Conservation (phyloP, 2,329 filamentous ascomycete genomes). For the Talaromyces verruculosus region DNA sequence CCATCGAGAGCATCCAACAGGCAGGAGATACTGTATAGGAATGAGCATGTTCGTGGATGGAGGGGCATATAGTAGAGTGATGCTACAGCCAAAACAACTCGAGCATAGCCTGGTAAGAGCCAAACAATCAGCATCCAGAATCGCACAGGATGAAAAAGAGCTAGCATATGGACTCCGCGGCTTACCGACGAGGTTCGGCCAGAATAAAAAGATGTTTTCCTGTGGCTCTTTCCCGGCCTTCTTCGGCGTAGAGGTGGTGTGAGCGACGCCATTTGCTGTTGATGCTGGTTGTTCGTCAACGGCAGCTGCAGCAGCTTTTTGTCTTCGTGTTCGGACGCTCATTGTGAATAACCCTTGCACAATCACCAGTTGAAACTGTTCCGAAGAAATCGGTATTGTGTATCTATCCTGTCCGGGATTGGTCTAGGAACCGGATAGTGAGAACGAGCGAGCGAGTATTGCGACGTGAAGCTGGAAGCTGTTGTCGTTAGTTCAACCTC, state of each 20-base stretch:
- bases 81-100: conserved; percentile 78
- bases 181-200: conserved; percentile 77
- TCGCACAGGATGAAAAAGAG: background rate
- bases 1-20: conserved; percentile 94
- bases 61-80: conserved; percentile 99
- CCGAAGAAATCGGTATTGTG: background rate
- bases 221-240: conserved; percentile 37
- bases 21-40: conserved; percentile 85
- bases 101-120: conserved; percentile 63
- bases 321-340: conserved; percentile 42
- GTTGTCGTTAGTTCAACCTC: conserved; percentile 1
- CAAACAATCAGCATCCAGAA: background rate
- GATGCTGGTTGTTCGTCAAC: conserved; percentile 33
- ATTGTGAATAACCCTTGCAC: conserved; percentile 25
- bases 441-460: background rate
- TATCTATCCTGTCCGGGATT: background rate
- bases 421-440: background rate
- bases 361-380: background rate
- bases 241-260: conserved; percentile 36
- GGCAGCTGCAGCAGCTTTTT: conserved; percentile 38
- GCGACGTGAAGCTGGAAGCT: background rate
- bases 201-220: conserved; percentile 81
- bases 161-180: conserved; percentile 3
- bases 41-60: conserved; percentile 90
- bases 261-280: conserved; percentile 32